phyloP scores from a whole-genome alignment of 2,329 filamentous ascomycete species.

The Penicillium sclerotigenum region DNA sequence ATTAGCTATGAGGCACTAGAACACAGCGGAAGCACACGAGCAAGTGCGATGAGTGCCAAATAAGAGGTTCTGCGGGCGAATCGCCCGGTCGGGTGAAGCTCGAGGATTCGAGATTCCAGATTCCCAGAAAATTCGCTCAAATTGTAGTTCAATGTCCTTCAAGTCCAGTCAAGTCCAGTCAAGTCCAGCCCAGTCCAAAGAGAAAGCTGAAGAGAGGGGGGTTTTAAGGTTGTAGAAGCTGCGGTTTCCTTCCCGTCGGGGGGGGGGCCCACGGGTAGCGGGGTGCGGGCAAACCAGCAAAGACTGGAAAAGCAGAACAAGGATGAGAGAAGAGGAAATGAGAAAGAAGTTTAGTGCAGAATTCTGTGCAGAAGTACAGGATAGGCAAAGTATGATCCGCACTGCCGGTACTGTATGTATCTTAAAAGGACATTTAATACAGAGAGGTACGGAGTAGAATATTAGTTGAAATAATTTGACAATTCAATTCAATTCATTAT shows the following conservation, averaged over 20 bases:
- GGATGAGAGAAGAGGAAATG: conserved; percentile 4
- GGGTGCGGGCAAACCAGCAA: not conserved
- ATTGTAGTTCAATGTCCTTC: not conserved
- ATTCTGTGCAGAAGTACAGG: conserved; percentile 1
- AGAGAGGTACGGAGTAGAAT: too few relatives aligned
- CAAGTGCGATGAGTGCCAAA: not conserved
- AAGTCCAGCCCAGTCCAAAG: not conserved
- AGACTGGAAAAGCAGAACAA: not conserved
- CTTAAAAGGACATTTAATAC: too few relatives aligned
- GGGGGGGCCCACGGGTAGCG: not conserved
- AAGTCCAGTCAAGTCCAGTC: not conserved
- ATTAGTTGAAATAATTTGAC: too few relatives aligned
- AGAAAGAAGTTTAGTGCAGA: not conserved
- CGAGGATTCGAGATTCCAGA: not conserved
- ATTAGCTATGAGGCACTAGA: not conserved
- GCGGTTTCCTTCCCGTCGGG: not conserved
- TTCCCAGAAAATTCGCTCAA: not conserved
- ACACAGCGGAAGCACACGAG: not conserved
- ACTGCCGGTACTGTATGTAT: not conserved
- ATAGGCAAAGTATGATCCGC: conserved; percentile 2
- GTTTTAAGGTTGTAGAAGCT: not conserved
- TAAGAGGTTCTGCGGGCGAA: not conserved
- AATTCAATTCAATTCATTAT: too few relatives aligned
- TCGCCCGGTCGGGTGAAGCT: not conserved
- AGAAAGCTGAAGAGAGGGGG: not conserved